Conservation (phyloP, 208 protist genomes). For the Trypanosomatidae sp. region DNA sequence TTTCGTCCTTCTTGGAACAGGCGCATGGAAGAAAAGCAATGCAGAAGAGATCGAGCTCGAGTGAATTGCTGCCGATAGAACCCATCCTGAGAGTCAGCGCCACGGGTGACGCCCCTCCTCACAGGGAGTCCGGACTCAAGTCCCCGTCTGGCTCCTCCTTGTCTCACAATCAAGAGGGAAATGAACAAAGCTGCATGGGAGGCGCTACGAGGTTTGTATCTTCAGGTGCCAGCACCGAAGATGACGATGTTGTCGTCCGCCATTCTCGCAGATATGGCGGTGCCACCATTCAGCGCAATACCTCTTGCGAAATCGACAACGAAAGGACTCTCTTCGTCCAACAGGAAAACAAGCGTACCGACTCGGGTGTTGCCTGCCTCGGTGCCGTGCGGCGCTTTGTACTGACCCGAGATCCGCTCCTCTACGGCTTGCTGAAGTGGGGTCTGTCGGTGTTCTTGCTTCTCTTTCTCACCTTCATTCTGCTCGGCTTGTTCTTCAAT, state of each 20-base stretch:
- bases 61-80: not conserved
- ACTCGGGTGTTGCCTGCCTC: not conserved
- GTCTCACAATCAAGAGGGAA: not conserved
- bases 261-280: constrained; percentile 4
- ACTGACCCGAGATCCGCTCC: constrained; percentile 23
- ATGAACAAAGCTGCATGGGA: not conserved
- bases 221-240: not conserved
- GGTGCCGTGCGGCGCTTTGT: constrained; percentile 12
- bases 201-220: not conserved
- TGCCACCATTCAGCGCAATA: not conserved
- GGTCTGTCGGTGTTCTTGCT: constrained; percentile 13
- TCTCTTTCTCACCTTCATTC: constrained; percentile 21
- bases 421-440: constrained; percentile 28
- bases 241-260: not conserved
- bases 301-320: not conserved
- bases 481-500: constrained; percentile 23
- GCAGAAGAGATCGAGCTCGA: not conserved
- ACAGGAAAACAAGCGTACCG: not conserved
- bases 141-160: not conserved
- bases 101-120: not conserved
- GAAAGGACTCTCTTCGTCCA: constrained; percentile 1
- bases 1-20: no score
- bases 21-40: not conserved
- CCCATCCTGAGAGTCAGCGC: not conserved
- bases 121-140: not conserved